These are phyloP conservation scores for Mucor velutinosus DNA, from an alignment of 371 early-diverging fungal genomes.

Conservation along the genomic window DNA sequence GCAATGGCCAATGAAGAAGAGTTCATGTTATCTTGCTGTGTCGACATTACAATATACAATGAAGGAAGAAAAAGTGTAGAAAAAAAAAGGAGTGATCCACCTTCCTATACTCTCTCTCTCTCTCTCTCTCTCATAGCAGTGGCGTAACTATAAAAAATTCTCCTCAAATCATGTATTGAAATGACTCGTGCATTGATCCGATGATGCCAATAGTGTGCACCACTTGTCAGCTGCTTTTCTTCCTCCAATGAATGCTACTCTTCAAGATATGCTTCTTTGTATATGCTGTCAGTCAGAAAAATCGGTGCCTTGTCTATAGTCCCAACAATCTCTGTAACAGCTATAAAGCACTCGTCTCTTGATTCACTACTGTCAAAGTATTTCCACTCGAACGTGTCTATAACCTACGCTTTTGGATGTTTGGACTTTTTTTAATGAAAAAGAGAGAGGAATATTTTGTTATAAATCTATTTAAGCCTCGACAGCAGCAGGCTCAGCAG, in stretches of 20 bases:
- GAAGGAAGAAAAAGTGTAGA: constrained; percentile 3
- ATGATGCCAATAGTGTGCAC: background rate
- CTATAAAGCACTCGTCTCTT: too few relatives aligned
- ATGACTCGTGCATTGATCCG: constrained; percentile 9
- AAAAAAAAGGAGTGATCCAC: constrained; percentile 8
- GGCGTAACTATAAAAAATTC: constrained; percentile 2
- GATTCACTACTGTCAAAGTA: background rate
- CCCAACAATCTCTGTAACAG: too few relatives aligned
- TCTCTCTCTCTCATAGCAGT: background rate
- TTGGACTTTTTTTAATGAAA: background rate
- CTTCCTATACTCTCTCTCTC: too few relatives aligned
- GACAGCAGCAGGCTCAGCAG: constrained; percentile 14
- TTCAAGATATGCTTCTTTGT: background rate
- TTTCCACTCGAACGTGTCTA: too few relatives aligned
- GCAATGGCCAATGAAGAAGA: constrained; percentile 17
- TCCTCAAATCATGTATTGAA: background rate
- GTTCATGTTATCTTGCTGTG: background rate
- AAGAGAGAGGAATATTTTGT: background rate
- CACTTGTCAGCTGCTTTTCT: background rate
- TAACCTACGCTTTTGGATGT: background rate
- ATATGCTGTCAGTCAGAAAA: too few relatives aligned
- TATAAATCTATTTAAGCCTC: constrained; percentile 12
- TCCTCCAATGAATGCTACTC: background rate
- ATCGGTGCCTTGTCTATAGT: too few relatives aligned
- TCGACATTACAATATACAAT: background rate